Evolutionary conservation across 2,329 filamentous ascomycete genomes (phyloP).

Genomic region (Neurospora sp.): DNA sequence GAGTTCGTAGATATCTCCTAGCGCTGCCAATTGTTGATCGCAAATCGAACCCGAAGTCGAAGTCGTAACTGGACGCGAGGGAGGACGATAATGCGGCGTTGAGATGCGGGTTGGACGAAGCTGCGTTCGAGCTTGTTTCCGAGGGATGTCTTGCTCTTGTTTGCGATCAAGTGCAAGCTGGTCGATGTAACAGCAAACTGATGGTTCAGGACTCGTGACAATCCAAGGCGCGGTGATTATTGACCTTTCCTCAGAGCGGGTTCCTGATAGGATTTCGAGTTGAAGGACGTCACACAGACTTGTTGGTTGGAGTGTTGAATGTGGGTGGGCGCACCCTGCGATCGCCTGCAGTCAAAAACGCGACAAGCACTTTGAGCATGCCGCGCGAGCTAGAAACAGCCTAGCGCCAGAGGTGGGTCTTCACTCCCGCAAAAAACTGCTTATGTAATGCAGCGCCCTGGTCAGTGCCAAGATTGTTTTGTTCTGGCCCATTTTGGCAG

Average conservation of each 20-base stretch:
- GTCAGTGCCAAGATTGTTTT: neutral
- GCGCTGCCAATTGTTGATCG: neutral
- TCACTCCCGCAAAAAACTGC: neutral
- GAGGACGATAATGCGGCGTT: neutral
- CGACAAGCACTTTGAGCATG: neutral
- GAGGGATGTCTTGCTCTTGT: neutral
- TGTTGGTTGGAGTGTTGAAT: neutral
- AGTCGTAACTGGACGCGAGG: neutral
- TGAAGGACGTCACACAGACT: neutral
- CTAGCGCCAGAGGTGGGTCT: neutral
- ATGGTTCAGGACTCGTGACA: neutral
- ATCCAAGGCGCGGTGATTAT: neutral
- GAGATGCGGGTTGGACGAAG: neutral
- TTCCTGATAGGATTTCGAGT: neutral
- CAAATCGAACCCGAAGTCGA: neutral
- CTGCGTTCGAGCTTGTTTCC: neutral
- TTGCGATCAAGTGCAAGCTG: neutral
- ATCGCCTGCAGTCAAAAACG: neutral
- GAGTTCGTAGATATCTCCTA: neutral
- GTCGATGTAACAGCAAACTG: neutral
- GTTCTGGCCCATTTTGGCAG: neutral
- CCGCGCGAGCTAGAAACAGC: neutral
- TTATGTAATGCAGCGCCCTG: neutral
- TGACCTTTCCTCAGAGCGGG: neutral
- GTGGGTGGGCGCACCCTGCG: neutral